phyloP scores from a whole-genome alignment of 148 eudicot genomes.

The Rhododendron vialii region DNA sequence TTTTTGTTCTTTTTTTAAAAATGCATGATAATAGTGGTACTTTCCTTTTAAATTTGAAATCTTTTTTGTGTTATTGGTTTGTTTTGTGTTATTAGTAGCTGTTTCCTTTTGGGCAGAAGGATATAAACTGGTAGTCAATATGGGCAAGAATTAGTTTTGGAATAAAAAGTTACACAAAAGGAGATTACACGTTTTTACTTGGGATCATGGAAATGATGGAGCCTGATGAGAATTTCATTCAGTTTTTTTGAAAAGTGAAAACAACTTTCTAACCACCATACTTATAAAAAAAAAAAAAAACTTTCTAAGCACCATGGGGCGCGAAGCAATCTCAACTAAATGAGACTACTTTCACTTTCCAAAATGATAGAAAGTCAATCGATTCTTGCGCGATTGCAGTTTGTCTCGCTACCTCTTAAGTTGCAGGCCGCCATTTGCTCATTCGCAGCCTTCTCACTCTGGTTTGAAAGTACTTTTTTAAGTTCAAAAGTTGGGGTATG shows the following conservation, averaged over 20 bases:
- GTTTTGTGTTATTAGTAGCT: background rate
- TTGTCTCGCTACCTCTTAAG: background rate
- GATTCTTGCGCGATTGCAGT: background rate
- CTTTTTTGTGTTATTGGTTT: background rate
- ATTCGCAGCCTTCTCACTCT: background rate
- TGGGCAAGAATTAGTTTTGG: too few species aligned
- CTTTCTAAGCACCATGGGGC: too few species aligned
- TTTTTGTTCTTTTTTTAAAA: background rate
- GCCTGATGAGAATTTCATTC: too few species aligned
- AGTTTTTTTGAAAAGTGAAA: too few species aligned
- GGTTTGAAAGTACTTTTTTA: background rate
- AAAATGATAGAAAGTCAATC: background rate
- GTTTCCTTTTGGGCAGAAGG: background rate
- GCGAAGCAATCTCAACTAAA: background rate
- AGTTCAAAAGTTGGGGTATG: too few species aligned
- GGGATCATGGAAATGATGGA: too few species aligned
- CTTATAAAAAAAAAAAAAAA: too few species aligned
- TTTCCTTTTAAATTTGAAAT: background rate
- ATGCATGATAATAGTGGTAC: background rate
- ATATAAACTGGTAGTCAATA: background rate
- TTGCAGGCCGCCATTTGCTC: background rate
- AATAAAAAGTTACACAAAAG: too few species aligned
- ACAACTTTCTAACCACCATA: too few species aligned
- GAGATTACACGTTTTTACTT: too few species aligned
- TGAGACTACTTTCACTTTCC: background rate